A percentile compares a stretch with the other conserved stretches of the same genome.
phyloP scores from a whole-genome alignment of 2,329 filamentous ascomycete genomes.

The Colletotrichum scovillei region DNA sequence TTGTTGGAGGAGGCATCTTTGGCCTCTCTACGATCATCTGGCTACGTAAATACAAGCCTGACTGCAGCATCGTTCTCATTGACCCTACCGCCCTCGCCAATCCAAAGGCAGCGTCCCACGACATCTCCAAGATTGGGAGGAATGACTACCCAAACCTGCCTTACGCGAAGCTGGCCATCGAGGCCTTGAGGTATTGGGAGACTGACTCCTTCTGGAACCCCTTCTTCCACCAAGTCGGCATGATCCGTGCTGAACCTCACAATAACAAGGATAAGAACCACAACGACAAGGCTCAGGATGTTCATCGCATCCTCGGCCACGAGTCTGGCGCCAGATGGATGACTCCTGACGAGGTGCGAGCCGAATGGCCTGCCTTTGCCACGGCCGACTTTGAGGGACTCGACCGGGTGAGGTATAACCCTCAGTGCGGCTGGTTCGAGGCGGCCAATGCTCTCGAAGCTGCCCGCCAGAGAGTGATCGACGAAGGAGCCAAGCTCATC shows the following conservation, averaged over 20 bases:
- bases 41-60: constrained; percentile 42
- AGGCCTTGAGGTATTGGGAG: constrained; percentile 54
- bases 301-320: constrained; percentile 50
- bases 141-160: constrained; percentile 54
- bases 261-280: constrained; percentile 57
- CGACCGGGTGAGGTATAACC: constrained; percentile 67
- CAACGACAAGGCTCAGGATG: constrained; percentile 55
- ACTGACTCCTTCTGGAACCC: constrained; percentile 60
- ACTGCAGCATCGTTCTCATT: constrained; percentile 47
- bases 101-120: constrained; percentile 58
- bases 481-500: constrained; percentile 66
- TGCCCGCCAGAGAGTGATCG: constrained; percentile 62
- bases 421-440: constrained; percentile 68
- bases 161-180: constrained; percentile 53
- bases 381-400: constrained; percentile 67
- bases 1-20: constrained; percentile 57
- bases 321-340: constrained; percentile 54
- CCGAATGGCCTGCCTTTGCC: constrained; percentile 66
- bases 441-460: constrained; percentile 67
- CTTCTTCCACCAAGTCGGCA: constrained; percentile 69
- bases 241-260: constrained; percentile 55
- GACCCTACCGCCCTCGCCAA: constrained; percentile 50
- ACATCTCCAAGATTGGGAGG: constrained; percentile 57
- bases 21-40: constrained; percentile 55
- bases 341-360: constrained; percentile 62